Conservation (phyloP, 2,329 filamentous ascomycete species). For the Aspergillus sp. region DNA sequence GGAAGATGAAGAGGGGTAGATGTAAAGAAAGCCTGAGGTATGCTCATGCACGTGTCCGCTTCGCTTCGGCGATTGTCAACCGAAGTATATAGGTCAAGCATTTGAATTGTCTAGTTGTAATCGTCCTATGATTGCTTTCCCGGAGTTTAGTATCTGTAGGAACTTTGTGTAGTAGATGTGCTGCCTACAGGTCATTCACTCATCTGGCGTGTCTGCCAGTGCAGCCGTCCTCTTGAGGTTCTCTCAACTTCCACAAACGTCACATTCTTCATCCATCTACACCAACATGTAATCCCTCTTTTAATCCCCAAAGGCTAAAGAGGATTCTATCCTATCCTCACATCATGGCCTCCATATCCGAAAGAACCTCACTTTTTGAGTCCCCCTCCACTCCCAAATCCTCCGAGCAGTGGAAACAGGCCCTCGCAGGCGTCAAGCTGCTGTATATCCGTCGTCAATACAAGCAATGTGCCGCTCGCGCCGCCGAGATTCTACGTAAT, state of each 20-base stretch:
- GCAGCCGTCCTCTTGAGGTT: too few relatives aligned
- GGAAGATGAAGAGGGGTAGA: too few relatives aligned
- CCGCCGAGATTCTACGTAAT: constrained; percentile 29
- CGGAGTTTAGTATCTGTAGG: too few relatives aligned
- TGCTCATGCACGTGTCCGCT: not conserved
- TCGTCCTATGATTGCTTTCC: too few relatives aligned
- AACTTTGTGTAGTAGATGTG: too few relatives aligned
- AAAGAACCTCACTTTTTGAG: constrained; percentile 21
- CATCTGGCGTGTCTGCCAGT: not conserved
- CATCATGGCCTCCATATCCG: constrained; percentile 16
- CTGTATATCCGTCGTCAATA: constrained; percentile 39
- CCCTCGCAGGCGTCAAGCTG: constrained; percentile 34
- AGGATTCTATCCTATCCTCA: not conserved
- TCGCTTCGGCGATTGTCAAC: not conserved
- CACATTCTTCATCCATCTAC: not conserved
- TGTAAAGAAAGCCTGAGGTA: not conserved
- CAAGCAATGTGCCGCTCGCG: constrained; percentile 40
- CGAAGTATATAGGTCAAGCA: not conserved
- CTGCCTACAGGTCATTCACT: not conserved
- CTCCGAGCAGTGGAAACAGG: constrained; percentile 32
- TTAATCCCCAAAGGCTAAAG: not conserved
- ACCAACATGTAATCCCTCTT: not conserved
- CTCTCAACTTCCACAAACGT: not conserved
- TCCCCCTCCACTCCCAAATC: constrained; percentile 16
- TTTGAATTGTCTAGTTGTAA: too few relatives aligned